Evolutionary conservation across 2,329 filamentous ascomycete species (phyloP).

Genomic region (Colletotrichum cereale): DNA sequence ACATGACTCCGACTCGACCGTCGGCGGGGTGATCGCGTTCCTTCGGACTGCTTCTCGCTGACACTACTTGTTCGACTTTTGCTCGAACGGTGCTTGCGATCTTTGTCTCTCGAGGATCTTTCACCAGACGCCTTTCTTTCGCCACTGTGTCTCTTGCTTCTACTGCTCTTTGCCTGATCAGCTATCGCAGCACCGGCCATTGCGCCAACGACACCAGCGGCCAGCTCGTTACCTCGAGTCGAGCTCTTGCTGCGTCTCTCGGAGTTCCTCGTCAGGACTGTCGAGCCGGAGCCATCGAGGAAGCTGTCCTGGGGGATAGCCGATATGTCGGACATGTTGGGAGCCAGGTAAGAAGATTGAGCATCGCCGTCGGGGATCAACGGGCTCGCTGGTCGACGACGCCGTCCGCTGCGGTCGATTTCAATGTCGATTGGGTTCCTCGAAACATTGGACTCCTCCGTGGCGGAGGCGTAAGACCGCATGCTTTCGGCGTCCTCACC

Average conservation of each 20-base stretch:
- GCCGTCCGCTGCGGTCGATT: slow-evolving; percentile 70
- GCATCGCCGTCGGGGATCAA: slow-evolving; percentile 69
- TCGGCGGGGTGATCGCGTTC: slow-evolving; percentile 60
- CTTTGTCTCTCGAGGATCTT: slow-evolving; percentile 59
- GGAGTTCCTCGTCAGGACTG: slow-evolving; percentile 49
- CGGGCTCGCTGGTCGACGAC: slow-evolving; percentile 76
- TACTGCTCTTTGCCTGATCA: slow-evolving; percentile 59
- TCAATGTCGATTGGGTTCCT: slow-evolving; percentile 89
- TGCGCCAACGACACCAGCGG: slow-evolving; percentile 54
- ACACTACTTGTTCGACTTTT: slow-evolving; percentile 65
- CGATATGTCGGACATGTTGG: slow-evolving; percentile 87
- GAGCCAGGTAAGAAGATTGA: slow-evolving; percentile 72
- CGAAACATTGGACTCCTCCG: slow-evolving; percentile 82
- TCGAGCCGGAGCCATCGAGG: slow-evolving; percentile 66
- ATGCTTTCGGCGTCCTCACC: slow-evolving; percentile 75
- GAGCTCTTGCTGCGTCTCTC: slow-evolving; percentile 59
- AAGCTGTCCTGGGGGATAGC: slow-evolving; percentile 74
- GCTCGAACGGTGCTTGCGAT: slow-evolving; percentile 61
- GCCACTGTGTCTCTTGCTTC: slow-evolving; percentile 57
- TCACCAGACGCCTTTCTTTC: slow-evolving; percentile 56
- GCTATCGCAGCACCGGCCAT: slow-evolving; percentile 53
- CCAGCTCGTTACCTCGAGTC: slow-evolving; percentile 53
- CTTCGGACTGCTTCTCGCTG: slow-evolving; percentile 62
- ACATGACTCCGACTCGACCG: slow-evolving; percentile 65
- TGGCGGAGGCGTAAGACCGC: slow-evolving; percentile 81